Evolutionary conservation across 2,329 filamentous ascomycete genomes (phyloP).

Genomic region (Aspergillus clavatus): DNA sequence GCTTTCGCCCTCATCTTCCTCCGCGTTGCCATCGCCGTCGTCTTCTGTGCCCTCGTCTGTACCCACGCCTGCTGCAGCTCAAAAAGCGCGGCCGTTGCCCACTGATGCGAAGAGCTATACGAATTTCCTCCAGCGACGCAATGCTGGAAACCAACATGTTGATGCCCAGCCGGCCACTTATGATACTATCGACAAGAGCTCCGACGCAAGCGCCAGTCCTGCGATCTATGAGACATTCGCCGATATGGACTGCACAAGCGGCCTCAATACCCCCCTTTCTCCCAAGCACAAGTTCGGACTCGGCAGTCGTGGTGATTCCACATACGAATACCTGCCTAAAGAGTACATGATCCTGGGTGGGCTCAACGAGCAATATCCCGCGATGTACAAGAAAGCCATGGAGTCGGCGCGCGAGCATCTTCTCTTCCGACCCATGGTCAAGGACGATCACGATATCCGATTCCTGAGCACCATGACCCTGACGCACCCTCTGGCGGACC

Average conservation of each 20-base stretch:
- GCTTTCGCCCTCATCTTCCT: constrained; percentile 1
- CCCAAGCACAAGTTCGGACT: constrained; percentile 38
- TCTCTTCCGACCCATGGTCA: constrained; percentile 44
- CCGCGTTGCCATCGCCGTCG: not conserved
- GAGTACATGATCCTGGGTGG: constrained; percentile 45
- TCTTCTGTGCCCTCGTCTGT: not conserved
- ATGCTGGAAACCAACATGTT: constrained; percentile 16
- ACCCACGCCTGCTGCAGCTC: constrained; percentile 1
- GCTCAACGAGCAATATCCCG: constrained; percentile 39
- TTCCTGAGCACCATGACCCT: constrained; percentile 34
- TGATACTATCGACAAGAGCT: constrained; percentile 8
- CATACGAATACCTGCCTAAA: constrained; percentile 50
- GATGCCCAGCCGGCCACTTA: constrained; percentile 27
- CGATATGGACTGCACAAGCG: constrained; percentile 34
- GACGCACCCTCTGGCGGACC: constrained; percentile 11
- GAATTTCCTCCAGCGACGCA: constrained; percentile 21
- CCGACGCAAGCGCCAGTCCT: not conserved
- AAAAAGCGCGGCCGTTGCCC: constrained; percentile 10
- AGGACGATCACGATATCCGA: constrained; percentile 38
- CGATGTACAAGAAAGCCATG: constrained; percentile 42
- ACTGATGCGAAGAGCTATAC: constrained; percentile 24
- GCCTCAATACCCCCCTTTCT: constrained; percentile 34
- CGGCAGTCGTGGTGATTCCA: constrained; percentile 45
- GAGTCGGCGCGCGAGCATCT: constrained; percentile 37
- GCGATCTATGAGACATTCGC: constrained; percentile 2